These are phyloP conservation scores for Diaporthe sp. DNA, from an alignment of 2,329 filamentous ascomycete species.

Conservation along the genomic window DNA sequence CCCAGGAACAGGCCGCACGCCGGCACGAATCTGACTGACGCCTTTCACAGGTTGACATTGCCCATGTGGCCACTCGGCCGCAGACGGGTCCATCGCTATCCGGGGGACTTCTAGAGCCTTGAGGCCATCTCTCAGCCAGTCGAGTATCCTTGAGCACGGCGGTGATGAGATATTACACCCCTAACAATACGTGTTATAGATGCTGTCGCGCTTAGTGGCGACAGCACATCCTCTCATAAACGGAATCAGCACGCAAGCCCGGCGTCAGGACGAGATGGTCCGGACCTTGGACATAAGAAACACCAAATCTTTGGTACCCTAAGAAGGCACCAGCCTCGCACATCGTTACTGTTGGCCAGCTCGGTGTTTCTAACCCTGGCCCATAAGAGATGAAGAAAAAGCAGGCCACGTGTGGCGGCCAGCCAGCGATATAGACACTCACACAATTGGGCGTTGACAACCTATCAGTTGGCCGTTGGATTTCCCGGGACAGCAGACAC, in stretches of 20 bases:
- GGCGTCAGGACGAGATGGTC: conserved; percentile 12
- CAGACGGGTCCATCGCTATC: background rate
- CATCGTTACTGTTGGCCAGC: conserved; percentile 12
- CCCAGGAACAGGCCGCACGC: background rate
- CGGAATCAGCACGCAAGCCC: background rate
- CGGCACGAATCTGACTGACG: background rate
- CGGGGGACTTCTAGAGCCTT: background rate
- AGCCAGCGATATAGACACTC: background rate
- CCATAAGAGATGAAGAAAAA: background rate
- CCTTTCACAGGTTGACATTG: background rate
- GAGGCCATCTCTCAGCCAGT: background rate
- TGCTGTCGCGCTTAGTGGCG: background rate
- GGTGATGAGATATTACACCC: background rate
- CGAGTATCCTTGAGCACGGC: background rate
- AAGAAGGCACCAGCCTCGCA: conserved; percentile 9
- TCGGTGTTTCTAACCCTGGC: conserved; percentile 7
- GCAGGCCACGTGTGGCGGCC: conserved; percentile 5
- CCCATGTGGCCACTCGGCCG: background rate
- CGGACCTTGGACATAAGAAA: background rate
- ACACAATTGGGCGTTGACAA: background rate
- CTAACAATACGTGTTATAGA: background rate
- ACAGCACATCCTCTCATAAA: background rate
- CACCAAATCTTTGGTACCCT: conserved; percentile 21
- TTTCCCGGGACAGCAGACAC: conserved; percentile 18
- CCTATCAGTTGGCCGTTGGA: conserved; percentile 12